Evolutionary conservation across 2,329 filamentous ascomycete genomes (phyloP).

Genomic region (Triangularia setosa): DNA sequence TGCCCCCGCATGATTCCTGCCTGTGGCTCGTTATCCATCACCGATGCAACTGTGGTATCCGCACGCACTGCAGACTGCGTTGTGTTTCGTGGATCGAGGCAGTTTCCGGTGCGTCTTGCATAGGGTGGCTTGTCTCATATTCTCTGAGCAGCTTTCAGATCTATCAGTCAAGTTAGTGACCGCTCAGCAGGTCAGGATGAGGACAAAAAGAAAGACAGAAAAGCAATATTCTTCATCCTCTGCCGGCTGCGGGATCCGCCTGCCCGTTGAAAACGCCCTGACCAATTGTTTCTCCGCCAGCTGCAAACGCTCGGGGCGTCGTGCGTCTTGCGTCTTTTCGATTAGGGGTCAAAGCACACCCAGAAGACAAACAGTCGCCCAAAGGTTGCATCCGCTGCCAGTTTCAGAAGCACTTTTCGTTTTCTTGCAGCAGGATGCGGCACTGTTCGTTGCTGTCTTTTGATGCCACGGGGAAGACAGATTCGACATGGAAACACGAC

Average conservation of each 20-base stretch:
- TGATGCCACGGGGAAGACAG: background rate
- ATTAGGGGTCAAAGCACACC: slow-evolving; percentile 6
- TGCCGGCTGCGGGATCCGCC: background rate
- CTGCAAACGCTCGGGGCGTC: slow-evolving; percentile 4
- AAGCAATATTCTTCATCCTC: background rate
- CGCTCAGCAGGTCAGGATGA: background rate
- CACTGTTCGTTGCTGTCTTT: background rate
- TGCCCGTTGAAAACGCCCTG: background rate
- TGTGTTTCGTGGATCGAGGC: slow-evolving; percentile 2
- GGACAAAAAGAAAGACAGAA: background rate
- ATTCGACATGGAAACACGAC: background rate
- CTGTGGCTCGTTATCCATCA: slow-evolving; percentile 9
- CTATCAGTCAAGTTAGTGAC: background rate
- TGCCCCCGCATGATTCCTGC: background rate
- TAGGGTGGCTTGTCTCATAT: background rate
- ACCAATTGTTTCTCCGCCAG: background rate
- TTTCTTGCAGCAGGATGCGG: background rate
- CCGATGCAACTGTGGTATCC: slow-evolving; percentile 4
- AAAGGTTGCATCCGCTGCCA: slow-evolving; percentile 4
- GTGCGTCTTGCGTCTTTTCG: background rate
- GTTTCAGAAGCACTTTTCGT: background rate
- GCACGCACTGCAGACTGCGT: slow-evolving; percentile 3
- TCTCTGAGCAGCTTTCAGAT: background rate
- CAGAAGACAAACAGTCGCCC: background rate
- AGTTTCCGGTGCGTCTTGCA: background rate